Conservation (phyloP, 2,329 filamentous ascomycete species). For the Botryotinia narcissicola region DNA sequence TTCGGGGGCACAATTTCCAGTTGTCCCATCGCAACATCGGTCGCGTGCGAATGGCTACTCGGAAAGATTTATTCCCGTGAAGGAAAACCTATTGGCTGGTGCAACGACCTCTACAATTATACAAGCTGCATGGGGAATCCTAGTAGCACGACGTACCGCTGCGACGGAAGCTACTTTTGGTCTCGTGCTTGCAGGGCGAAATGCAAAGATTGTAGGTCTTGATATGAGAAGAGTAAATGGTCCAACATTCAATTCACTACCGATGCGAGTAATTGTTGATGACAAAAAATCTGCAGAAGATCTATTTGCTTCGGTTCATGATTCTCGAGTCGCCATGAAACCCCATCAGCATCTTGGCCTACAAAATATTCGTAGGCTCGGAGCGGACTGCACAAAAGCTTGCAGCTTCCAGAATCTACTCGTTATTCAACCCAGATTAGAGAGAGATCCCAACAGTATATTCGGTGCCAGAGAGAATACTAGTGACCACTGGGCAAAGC, state of each 20-base stretch:
- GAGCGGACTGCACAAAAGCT: neutral
- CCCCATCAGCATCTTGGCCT: constrained; percentile 19
- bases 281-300: neutral
- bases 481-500: constrained; percentile 16
- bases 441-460: neutral
- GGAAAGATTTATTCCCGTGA: constrained; percentile 2
- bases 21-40: neutral
- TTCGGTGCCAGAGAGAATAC: constrained; percentile 8
- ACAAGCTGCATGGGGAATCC: constrained; percentile 42
- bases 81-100: constrained; percentile 14
- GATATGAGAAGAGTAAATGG: constrained; percentile 42
- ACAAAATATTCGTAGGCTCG: constrained; percentile 11
- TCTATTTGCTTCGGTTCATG: constrained; percentile 2
- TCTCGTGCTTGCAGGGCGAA: constrained; percentile 45
- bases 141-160: constrained; percentile 41
- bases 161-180: constrained; percentile 45
- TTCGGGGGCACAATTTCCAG: constrained; percentile 48
- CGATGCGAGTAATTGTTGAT: constrained; percentile 42
- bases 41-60: neutral
- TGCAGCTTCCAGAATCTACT: constrained; percentile 21
- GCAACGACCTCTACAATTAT: constrained; percentile 27
- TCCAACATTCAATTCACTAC: constrained; percentile 43
- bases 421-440: constrained; percentile 18
- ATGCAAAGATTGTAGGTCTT: constrained; percentile 41
- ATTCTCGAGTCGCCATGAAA: constrained; percentile 38